Conservation (phyloP, 192 early-diverging fungal species). For the Obelidium mucronatum region DNA sequence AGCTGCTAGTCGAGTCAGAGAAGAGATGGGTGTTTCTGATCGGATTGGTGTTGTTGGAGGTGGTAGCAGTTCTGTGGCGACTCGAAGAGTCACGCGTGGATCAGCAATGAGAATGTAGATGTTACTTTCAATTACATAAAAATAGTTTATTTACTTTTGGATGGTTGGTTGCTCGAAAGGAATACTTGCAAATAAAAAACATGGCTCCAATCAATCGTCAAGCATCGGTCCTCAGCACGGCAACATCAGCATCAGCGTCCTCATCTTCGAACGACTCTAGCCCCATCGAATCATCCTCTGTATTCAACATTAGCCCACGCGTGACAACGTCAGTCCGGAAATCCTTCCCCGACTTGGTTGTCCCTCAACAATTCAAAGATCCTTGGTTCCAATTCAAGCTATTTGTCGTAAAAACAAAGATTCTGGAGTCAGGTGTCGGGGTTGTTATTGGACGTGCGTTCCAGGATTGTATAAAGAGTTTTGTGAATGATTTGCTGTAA, state of each 20-base stretch:
- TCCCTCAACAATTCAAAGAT: background rate
- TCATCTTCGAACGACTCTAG: background rate
- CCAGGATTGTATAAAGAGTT: slow-evolving; percentile 37
- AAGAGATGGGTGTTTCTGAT: background rate
- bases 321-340: background rate
- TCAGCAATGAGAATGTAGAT: background rate
- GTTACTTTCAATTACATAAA: too few relatives aligned
- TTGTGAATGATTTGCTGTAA: slow-evolving; percentile 40
- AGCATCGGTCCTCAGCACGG: too few relatives aligned
- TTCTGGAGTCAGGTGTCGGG: slow-evolving; percentile 40
- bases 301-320: background rate
- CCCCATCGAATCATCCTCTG: background rate
- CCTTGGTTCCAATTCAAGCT: slow-evolving; percentile 39
- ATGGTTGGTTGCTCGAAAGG: too few relatives aligned
- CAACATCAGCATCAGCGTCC: background rate
- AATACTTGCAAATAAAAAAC: too few relatives aligned
- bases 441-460: slow-evolving; percentile 40
- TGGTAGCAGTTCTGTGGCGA: background rate
- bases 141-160: too few relatives aligned
- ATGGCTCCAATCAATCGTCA: too few relatives aligned
- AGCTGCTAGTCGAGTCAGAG: background rate
- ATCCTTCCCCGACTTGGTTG: background rate
- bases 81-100: background rate
- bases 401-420: slow-evolving; percentile 41
- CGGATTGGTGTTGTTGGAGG: background rate